Evolutionary conservation across 2,329 filamentous ascomycete genomes (phyloP), one percentile per base, ranked within the genome.

Genomic region (Aureobasidium sp.): DNA sequence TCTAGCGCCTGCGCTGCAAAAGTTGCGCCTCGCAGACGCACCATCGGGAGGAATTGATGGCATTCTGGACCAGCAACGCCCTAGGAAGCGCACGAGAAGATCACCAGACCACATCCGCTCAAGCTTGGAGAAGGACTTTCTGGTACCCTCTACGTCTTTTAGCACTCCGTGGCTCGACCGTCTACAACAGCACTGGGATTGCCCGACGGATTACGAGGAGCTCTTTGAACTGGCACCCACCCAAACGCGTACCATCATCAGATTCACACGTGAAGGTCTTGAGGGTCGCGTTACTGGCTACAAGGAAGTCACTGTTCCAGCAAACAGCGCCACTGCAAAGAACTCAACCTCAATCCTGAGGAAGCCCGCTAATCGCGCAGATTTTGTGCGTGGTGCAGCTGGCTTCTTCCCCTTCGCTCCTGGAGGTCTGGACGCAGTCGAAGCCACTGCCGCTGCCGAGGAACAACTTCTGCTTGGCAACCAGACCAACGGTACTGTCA

Each of bases 341-440:
- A 96, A 96, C 71, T 97, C 91, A 2, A 97, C 92, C 0, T 96
- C 91, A 5, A 80, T 97, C 44, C 79, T 89, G 17, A 84, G 94
- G 49, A 95, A 95, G 71, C 93, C 93, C 3, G 93, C 90, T 15
- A 87, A 86, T 62, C 84, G 90, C 65, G 90, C 90, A 34, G 92
- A 97, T 55, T 96, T 97, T 74, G 92, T 97, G 14, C 84, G 93
- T 64, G 94, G 94, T 15, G 92, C 89, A 39, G 91, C 92, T 8
- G 93, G 93, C 0, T 97, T 95, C 77, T 95, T 96, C 64, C 93
- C 93, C 0, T 97, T 97, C 75, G 88, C 91, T 0, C 93, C 93
- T 0, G 92, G 92, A 61, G 94, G 94, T 1, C 76, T 97, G 15
- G 92, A 97, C 64, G 86, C 87, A 1, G 88, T 97, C 25, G 90